Evolutionary conservation across 1,284 basidiomycete genomes (phyloP), one percentile per base, ranked within the genome.

Genomic region (Gymnopus androsaceus): DNA sequence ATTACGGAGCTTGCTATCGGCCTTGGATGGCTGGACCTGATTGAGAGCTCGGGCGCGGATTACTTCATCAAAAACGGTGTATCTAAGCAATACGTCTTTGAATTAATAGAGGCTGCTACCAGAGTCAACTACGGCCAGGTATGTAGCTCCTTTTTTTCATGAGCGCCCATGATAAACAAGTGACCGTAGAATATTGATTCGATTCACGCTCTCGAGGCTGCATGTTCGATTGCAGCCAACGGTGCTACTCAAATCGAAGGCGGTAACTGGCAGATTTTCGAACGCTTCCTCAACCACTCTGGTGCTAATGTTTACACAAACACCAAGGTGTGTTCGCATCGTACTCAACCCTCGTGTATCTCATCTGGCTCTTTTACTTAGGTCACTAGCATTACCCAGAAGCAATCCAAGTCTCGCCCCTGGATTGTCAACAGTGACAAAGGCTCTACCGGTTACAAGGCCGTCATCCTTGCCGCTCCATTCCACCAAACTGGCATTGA

Each of bases 81-180:
- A 30, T 76, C 81, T 38, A 67, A 77, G 51, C 75, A 74, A 51
- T 95, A 87, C 71, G 78, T 84, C 5, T 76, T 79, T 40, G 96
- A 99, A 72, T 72, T 97, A 51, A 79, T 95, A 47, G 92, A 94
- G 59, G 89, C 86, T 2, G 85, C 87, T 3, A 93, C 92, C 7
- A 80, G 94, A 17, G 92, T 95, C 44, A 98, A 98, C 70, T 95
- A 95, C 66, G 92, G 85, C 23, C 89, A 90, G 75, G 90, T 88
- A 62, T 55, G 78, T 61, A n/a, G 42, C 41, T 38, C 23, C 36
- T 33, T 38, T 57, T 37, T 25, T 23, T 28, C 34, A 25, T 41
- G 28, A 25, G 19, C 30, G 33, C 52, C 28, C 34, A 23, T 31
- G 12, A 8, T 36, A 38, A 34, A 37, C 36, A 44, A 31, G 21